Conservation (phyloP, 2,329 filamentous ascomycete genomes). For the Pseudopyrenochaeta lycopersici region DNA sequence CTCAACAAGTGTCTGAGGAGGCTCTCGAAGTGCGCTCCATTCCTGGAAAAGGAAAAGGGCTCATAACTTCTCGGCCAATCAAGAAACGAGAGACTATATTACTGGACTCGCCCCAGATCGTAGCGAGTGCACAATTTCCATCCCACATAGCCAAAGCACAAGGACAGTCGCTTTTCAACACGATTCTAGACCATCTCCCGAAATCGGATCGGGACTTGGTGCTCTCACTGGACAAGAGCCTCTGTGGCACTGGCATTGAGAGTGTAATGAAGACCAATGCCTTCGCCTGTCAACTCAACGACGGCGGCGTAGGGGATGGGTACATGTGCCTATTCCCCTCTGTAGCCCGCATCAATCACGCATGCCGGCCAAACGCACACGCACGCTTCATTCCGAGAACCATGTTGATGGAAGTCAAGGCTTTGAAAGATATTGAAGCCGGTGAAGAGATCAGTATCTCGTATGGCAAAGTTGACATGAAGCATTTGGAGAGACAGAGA, state of each 20-base stretch:
- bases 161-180: conserved; percentile 21
- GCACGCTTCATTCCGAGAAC: conserved; percentile 28
- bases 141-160: conserved; percentile 13
- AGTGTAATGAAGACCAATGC: conserved; percentile 35
- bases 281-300: conserved; percentile 31
- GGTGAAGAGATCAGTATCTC: conserved; percentile 36
- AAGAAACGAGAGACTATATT: conserved; percentile 25
- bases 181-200: conserved; percentile 16
- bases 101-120: conserved; percentile 28
- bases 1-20: neutral
- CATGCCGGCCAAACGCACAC: conserved; percentile 33
- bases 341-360: conserved; percentile 35
- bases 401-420: conserved; percentile 32
- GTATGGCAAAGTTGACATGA: conserved; percentile 30
- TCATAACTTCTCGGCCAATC: conserved; percentile 23
- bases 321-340: conserved; percentile 36
- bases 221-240: conserved; percentile 23
- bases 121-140: conserved; percentile 30
- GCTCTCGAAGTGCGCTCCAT: conserved; percentile 23
- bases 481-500: conserved; percentile 22
- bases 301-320: conserved; percentile 25
- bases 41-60: conserved; percentile 33
- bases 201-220: conserved; percentile 11
- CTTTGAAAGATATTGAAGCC: conserved; percentile 22
- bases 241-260: conserved; percentile 22